Evolutionary conservation across 495 filamentous ascomycete species (phyloP), one percentile per base, ranked within the genome.

Genomic region (Trichoderma asperelloides): DNA sequence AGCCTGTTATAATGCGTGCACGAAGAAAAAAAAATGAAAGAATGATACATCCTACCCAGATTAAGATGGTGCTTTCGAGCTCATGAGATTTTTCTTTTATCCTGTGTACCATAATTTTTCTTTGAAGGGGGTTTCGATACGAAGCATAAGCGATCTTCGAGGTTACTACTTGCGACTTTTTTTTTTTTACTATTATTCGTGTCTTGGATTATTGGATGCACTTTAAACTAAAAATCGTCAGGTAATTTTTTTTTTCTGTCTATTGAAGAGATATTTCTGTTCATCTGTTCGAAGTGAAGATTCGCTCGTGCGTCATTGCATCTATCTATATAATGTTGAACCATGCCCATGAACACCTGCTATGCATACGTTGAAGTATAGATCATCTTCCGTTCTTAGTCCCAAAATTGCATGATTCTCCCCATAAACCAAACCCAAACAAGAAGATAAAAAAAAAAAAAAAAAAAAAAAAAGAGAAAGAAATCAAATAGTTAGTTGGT

Each of bases 261-360:
- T 28, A 21, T 60, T 28, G 9, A n/a, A 25, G 55, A 60, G 55
- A 16, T 60, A 25, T 60, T 28, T 60, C 16, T 21, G 2, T 23
- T 60, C 16, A 18, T 60, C 25, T 18, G 1, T 12, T 13, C 1
- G 9, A 28, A 12, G 2, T 28, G 28, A 60, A 60, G 27, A 12
- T 18, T 60, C 55, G 55, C 55, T 60, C 55, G 55, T 28, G 55
- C 55, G 55, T 30, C 25, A 21, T 60, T 25, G 11, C 16, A 30
- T 60, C 55, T 60, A 60, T 45, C 41, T 51, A 51, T 37, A 18
- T 64, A 41, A 64, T 65, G 64, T 65, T 65, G 64, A 65, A 65
- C 45, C 40, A 23, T 39, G 41, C 28, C 63, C 63, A 30, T 12
- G 1, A 60, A 30, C 23, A 60, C 55, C 55, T 57, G 55, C 55